Percentiles rank a stretch among this genome's conserved stretches.
These are phyloP conservation scores for Euphorbia tirucalli DNA, from an alignment of 345 rosid genomes.

Conservation along the genomic window DNA sequence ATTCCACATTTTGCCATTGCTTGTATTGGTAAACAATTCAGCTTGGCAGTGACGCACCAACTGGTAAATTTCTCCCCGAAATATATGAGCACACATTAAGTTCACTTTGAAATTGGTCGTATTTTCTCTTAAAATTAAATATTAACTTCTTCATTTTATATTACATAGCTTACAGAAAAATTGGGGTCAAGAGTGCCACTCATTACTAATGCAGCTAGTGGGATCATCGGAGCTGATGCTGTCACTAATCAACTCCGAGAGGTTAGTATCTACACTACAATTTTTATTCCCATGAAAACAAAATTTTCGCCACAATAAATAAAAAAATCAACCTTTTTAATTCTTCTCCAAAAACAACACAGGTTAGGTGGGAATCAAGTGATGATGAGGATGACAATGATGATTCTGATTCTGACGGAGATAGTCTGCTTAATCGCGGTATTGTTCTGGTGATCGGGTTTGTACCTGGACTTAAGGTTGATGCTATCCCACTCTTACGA, in stretches of 20 bases:
- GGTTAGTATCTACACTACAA: constrained; percentile 10
- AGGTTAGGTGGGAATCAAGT: constrained; percentile 26
- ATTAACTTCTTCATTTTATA: neutral
- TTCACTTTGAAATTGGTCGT: neutral
- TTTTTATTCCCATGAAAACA: no score
- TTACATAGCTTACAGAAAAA: constrained; percentile 18
- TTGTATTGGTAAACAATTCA: constrained; percentile 27
- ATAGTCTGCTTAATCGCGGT: constrained; percentile 22
- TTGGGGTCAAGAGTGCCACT: constrained; percentile 25
- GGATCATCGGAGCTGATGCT: constrained; percentile 34
- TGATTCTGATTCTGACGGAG: neutral
- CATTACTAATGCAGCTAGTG: constrained; percentile 23
- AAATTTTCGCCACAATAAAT: no score
- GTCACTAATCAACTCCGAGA: constrained; percentile 19
- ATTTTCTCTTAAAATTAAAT: no score
- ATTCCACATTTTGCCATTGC: constrained; percentile 60
- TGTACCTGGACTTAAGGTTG: constrained; percentile 44
- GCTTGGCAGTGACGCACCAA: constrained; percentile 31
- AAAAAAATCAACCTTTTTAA: neutral
- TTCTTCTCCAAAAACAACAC: neutral
- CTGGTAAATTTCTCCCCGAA: constrained; percentile 18
- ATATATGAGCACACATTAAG: neutral
- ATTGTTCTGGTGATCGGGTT: constrained; percentile 44
- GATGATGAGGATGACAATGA: constrained; percentile 1
- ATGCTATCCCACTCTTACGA: constrained; percentile 30